Evolutionary conservation across 2,329 filamentous ascomycete genomes (phyloP).

Genomic region (Metarhizium humberi): DNA sequence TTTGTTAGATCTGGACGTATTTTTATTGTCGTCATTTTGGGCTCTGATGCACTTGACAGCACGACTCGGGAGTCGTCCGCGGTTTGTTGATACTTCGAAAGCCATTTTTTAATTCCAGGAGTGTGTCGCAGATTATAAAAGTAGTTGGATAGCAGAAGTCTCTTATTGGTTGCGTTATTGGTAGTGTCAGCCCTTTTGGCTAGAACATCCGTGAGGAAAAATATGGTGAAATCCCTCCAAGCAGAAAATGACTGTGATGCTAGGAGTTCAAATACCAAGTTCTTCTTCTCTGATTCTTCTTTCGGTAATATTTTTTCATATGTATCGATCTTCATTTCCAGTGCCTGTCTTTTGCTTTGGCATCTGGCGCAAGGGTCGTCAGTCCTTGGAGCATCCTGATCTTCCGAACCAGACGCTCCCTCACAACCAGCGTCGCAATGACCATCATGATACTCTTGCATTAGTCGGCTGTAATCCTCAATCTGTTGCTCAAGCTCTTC

Average conservation of each 20-base stretch:
- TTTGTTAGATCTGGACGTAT: background rate
- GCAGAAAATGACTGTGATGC: slow-evolving; percentile 27
- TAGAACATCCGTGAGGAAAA: slow-evolving; percentile 29
- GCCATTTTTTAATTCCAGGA: background rate
- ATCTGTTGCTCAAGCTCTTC: background rate
- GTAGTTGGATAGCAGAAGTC: background rate
- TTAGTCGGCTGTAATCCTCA: too few species aligned
- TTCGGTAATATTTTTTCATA: slow-evolving; percentile 36
- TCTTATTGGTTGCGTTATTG: background rate
- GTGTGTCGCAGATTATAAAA: background rate
- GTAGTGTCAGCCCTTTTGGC: background rate
- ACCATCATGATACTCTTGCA: too few species aligned
- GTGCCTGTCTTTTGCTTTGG: background rate
- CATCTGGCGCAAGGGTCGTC: background rate
- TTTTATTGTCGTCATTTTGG: background rate
- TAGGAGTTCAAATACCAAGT: slow-evolving; percentile 43
- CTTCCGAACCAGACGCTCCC: slow-evolving; percentile 29
- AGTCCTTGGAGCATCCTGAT: background rate
- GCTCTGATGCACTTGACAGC: background rate
- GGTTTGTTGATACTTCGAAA: background rate
- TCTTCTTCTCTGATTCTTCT: slow-evolving; percentile 21
- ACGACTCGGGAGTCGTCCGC: background rate
- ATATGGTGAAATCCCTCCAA: slow-evolving; percentile 39
- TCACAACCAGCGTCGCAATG: background rate
- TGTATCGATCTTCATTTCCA: background rate